A percentile compares a stretch with the other conserved stretches of the same genome.
Conservation (phyloP, 148 eudicot species). For the Nyssa sinensis region DNA sequence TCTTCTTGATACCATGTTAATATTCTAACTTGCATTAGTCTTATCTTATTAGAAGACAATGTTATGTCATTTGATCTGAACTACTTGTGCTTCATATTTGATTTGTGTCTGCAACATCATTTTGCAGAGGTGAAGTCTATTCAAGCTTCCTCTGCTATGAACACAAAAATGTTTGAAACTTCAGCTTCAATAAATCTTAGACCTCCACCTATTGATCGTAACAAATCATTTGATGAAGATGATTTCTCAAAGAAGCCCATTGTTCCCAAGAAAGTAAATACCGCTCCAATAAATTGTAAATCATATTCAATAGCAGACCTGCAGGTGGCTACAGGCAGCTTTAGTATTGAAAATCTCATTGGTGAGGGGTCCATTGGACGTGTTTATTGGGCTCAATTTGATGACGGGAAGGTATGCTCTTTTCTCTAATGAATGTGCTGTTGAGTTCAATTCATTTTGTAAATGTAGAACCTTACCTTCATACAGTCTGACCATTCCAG, state of each 20-base stretch:
- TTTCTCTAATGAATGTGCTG: not conserved
- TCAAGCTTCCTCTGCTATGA: conserved; percentile 46
- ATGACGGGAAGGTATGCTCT: conserved; percentile 72
- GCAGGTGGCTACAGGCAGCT: conserved; percentile 92
- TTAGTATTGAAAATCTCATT: conserved; percentile 67
- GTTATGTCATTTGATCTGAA: not conserved
- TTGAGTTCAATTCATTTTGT: not conserved
- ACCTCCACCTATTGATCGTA: conserved; percentile 72
- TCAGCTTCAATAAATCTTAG: conserved; percentile 53
- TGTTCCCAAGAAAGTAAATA: conserved; percentile 54
- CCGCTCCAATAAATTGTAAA: conserved; percentile 56
- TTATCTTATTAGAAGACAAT: not conserved
- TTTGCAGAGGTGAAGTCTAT: conserved; percentile 56
- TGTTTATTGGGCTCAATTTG: conserved; percentile 76
- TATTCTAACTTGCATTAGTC: not conserved
- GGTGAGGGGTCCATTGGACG: conserved; percentile 95
- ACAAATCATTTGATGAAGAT: conserved; percentile 75
- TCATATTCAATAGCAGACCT: conserved; percentile 89
- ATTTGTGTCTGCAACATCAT: not conserved
- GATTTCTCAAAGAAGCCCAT: conserved; percentile 58
- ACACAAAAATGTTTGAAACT: conserved; percentile 48
- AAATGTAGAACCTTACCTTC: too few species aligned
- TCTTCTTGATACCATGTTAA: not conserved
- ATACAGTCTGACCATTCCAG: not conserved
- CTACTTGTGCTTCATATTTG: not conserved